Evolutionary conservation across 2,329 filamentous ascomycete species (phyloP).

Genomic region (Aspergillus carbonarius): DNA sequence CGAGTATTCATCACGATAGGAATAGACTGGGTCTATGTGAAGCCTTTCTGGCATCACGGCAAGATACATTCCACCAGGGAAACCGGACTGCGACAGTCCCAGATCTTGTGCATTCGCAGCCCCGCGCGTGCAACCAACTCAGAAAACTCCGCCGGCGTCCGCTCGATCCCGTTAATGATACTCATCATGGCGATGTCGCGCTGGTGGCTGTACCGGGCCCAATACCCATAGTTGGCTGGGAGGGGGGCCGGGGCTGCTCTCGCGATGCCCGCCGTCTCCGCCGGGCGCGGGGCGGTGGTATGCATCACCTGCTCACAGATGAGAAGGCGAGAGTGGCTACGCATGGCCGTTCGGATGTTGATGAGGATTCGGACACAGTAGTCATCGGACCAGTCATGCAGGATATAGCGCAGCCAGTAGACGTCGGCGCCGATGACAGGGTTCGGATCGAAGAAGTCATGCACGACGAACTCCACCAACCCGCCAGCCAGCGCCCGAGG

Average conservation of each 20-base stretch:
- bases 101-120: constrained; percentile 1
- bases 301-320: constrained; percentile 16
- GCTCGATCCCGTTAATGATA: constrained; percentile 8
- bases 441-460: constrained; percentile 10
- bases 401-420: constrained; percentile 12
- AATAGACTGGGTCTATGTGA: no score
- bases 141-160: constrained; percentile 4
- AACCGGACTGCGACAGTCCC: constrained; percentile 4
- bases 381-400: constrained; percentile 15
- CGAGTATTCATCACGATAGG: no score
- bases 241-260: constrained; percentile 1
- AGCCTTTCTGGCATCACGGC: no score
- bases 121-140: not conserved
- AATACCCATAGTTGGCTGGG: constrained; percentile 4
- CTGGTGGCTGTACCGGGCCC: constrained; percentile 3
- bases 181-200: constrained; percentile 7
- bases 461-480: constrained; percentile 1
- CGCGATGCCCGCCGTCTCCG: not conserved
- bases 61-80: no score
- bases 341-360: constrained; percentile 4
- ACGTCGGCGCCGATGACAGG: constrained; percentile 7
- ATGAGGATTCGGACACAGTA: constrained; percentile 12
- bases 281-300: no score
- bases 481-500: not conserved
- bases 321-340: not conserved